Evolutionary conservation across 345 rosid species (phyloP).

Genomic region (Limnanthes douglasii): DNA sequence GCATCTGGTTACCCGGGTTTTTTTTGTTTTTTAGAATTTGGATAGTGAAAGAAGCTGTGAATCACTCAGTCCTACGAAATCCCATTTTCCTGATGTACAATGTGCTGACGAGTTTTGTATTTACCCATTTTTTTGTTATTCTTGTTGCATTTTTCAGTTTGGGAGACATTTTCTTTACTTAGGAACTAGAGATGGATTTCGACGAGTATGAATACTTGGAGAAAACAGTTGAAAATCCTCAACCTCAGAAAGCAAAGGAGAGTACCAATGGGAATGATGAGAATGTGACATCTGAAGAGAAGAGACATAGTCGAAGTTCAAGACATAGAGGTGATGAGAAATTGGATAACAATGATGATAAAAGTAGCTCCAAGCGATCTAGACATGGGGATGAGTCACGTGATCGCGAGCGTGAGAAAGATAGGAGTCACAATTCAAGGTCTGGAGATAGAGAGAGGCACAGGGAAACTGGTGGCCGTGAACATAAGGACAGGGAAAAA

Average conservation of each 20-base stretch:
- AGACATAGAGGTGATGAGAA: slow-evolving; percentile 41
- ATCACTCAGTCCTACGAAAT: no score
- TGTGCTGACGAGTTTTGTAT: no score
- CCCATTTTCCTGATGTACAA: no score
- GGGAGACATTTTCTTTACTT: no score
- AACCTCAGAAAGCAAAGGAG: slow-evolving; percentile 28
- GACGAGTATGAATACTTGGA: slow-evolving; percentile 96
- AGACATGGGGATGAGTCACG: slow-evolving; percentile 34
- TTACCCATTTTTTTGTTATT: no score
- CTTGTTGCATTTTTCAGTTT: no score
- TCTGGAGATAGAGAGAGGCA: slow-evolving; percentile 77
- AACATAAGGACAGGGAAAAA: slow-evolving; percentile 36
- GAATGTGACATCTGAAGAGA: slow-evolving; percentile 22
- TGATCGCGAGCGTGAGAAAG: slow-evolving; percentile 28
- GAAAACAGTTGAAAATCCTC: slow-evolving; percentile 73
- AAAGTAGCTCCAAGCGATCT: slow-evolving; percentile 31
- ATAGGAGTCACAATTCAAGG: slow-evolving; percentile 29
- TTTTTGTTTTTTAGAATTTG: no score
- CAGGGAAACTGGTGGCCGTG: slow-evolving; percentile 40
- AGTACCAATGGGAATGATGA: slow-evolving; percentile 36
- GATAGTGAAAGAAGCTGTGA: no score
- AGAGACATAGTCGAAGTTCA: slow-evolving; percentile 40
- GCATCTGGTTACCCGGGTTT: no score
- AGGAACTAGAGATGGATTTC: slow-evolving; percentile 89
- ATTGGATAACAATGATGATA: slow-evolving; percentile 30